Base-by-base conservation (phyloP, 2,329 filamentous ascomycete species). In the Tolypocladium amazonense region DNA sequence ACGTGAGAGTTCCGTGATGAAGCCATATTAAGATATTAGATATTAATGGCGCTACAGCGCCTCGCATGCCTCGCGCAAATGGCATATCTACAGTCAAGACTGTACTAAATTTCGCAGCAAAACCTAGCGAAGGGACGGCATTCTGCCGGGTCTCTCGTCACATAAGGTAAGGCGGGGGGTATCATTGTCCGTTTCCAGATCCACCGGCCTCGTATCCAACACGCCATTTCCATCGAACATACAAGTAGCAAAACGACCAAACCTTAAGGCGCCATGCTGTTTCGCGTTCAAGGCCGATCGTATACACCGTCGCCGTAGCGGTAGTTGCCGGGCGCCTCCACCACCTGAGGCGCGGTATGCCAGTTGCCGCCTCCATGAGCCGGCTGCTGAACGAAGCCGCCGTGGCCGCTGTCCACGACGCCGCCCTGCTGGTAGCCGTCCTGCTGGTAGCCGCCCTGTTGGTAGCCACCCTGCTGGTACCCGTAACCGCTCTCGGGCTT, bases 271-370 rank as follows among this genome's bases (percentile, higher is more conserved):
- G 43, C 43, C n/a, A n/a, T 39, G 45, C 30, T n/a, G 18, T 27
- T 18, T 47, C n/a, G 7, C 63, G 62, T 33, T 63, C 56, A 72
- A 7, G 56, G 43, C 9, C 68, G 68, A 6, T 72, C 64, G 56
- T 76, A 76, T 18, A 74, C 66, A 30, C 75, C 74, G 56, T 77
- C 75, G 4, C 68, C 67, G 58, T 77, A 76, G 12, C 65, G 70
- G 56, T 76, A 72, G 35, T 67, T 68, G 23, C 58, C 63, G 6
- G 65, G 65, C 30, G 61, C 57, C 14, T 58, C 58, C 8, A 58
- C 60, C 38, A 60, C 60, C 41, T 59, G 50, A 14, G 45, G 57
- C 30, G 60, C 23, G n/a, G 43, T 41, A 30, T 59, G 55, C 57
- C 54, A 56, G 8, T 14, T 20, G 23, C 55, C 45, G 25, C 33